phyloP scores from a whole-genome alignment of 106 monocot genomes.

The Dendrobium nobile region DNA sequence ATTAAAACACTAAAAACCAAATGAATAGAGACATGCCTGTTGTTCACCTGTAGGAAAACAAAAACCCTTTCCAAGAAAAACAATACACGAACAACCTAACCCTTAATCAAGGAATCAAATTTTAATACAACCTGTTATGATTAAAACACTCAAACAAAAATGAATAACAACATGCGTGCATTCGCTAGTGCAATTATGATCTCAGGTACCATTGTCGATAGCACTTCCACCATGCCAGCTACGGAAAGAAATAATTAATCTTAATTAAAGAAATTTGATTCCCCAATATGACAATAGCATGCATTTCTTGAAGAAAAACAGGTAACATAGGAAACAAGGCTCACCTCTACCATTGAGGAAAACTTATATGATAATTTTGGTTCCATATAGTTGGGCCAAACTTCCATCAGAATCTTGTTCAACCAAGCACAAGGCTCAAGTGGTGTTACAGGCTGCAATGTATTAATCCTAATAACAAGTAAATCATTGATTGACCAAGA shows the following conservation, averaged over 20 bases:
- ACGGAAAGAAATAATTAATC: too few relatives aligned
- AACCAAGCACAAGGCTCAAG: conserved; percentile 83
- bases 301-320: conserved; percentile 1
- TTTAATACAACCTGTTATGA: neutral
- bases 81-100: neutral
- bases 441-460: conserved; percentile 64
- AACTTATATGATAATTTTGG: conserved; percentile 67
- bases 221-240: too few relatives aligned
- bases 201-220: neutral
- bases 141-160: neutral
- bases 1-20: too few relatives aligned
- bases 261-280: neutral
- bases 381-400: conserved; percentile 96
- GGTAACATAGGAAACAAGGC: neutral
- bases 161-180: neutral
- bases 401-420: conserved; percentile 76
- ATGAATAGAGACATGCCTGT: too few relatives aligned
- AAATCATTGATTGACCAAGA: neutral
- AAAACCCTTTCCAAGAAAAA: neutral
- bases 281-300: neutral
- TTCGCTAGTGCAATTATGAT: neutral
- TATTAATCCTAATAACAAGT: conserved; percentile 1
- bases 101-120: neutral
- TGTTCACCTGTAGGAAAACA: too few relatives aligned
- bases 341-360: conserved; percentile 79